A percentile compares a stretch with the other conserved stretches of the same genome.
Evolutionary conservation across 2,329 filamentous ascomycete species (phyloP).

Genomic region (Epichloe elymi): DNA sequence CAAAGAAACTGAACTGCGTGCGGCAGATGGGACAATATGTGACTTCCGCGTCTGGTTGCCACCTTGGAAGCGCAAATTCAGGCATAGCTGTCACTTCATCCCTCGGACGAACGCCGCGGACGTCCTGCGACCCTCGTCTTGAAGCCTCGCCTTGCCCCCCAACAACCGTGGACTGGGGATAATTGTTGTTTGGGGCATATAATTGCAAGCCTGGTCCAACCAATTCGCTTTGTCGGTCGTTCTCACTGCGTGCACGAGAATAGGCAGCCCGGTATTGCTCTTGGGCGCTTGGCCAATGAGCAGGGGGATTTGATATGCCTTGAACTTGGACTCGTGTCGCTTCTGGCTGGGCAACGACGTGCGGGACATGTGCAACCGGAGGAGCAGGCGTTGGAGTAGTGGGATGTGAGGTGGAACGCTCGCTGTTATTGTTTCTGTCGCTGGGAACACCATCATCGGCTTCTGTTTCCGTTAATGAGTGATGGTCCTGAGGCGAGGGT

Average conservation of each 20-base stretch:
- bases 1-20: slow-evolving; percentile 68
- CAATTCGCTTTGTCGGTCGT: not conserved
- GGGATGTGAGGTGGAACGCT: not conserved
- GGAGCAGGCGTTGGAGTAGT: not conserved
- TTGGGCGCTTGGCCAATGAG: not conserved
- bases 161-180: not conserved
- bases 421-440: not conserved
- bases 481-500: not conserved
- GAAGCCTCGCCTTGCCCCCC: not conserved
- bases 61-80: slow-evolving; percentile 53
- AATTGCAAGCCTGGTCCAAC: not conserved
- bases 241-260: not conserved
- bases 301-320: not conserved
- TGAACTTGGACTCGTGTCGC: not conserved
- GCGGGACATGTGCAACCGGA: not conserved
- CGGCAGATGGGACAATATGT: slow-evolving; percentile 74
- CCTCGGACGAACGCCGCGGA: not conserved
- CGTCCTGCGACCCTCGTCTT: not conserved
- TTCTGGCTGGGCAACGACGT: not conserved
- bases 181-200: not conserved
- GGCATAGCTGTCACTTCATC: slow-evolving; percentile 4
- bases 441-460: not conserved
- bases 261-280: not conserved
- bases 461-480: not conserved
- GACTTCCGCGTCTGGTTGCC: slow-evolving; percentile 82